Evolutionary conservation across 1,284 basidiomycete species (phyloP), one percentile per base, ranked within the genome.

Genomic region (Bondarzewia mesenterica): DNA sequence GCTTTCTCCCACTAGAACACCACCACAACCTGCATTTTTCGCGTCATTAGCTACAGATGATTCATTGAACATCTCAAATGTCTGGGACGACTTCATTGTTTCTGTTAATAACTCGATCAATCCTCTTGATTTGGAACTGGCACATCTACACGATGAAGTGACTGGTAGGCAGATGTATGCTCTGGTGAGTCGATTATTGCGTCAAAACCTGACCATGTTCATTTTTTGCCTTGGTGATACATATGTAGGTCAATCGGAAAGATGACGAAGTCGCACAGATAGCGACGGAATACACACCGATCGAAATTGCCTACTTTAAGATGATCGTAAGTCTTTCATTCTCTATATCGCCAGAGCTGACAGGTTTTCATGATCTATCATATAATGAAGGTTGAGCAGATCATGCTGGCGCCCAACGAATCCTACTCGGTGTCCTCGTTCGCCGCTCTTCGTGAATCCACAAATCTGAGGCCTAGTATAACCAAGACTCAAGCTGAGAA

Each of bases 221-320:
- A 25, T 23, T 26, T 10, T 22, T 16, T 14, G 21, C 2, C 35
- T n/a, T 43, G 21, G 10, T 6, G 22, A 5, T 18, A 40, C 4
- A 45, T 18, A 15, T 46, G 18, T 48, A 92, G 89, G 78, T 88
- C 25, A 92, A 92, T 60, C 69, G 74, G 10, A 85, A 82, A 54
- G 82, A 78, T 20, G 89, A 92, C 56, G 82, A 82, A 50, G 70
- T 89, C 22, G 82, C 89, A 0, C 89, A 90, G 61, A 67, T 89
- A 58, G 90, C 89, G 7, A 89, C 89, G 0, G 86, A 89, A 42
- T 93, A 90, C 59, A 76, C 72, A 3, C 70, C 87, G 0, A 67
- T 71, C 39, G 90, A 93, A 62, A 89, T 92, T 46, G 72, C 80
- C 0, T 92, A 80, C 64, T 91, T 91, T 72, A 89, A 85, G 65